Percentiles rank a stretch among this genome's conserved stretches.
phyloP scores from a whole-genome alignment of 805 yeast genomes.

The Candida morakotiae region DNA sequence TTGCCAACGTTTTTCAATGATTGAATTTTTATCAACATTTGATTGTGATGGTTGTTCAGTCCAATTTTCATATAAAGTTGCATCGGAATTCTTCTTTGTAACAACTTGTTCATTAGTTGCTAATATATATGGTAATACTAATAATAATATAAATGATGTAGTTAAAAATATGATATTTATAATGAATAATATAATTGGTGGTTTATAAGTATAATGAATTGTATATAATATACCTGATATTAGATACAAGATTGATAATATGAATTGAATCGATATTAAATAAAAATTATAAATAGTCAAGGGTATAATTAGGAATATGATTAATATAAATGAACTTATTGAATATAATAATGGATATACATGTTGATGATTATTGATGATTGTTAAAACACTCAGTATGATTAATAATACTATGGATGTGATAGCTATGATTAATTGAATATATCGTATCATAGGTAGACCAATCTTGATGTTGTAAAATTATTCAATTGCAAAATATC shows the following conservation, averaged over 20 bases:
- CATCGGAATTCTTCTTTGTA: slow-evolving; percentile 2
- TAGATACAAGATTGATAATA: slow-evolving; percentile 9
- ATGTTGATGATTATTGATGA: neutral
- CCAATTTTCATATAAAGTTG: slow-evolving; percentile 4
- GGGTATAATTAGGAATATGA: slow-evolving; percentile 4
- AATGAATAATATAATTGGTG: slow-evolving; percentile 8
- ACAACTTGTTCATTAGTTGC: neutral
- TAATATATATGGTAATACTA: slow-evolving; percentile 1
- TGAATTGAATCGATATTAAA: slow-evolving; percentile 6
- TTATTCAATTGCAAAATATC: too few relatives aligned
- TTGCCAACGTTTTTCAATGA: neutral
- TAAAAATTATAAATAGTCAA: slow-evolving; percentile 4
- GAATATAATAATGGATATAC: slow-evolving; percentile 3
- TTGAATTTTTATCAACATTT: slow-evolving; percentile 1
- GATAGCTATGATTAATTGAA: slow-evolving; percentile 1
- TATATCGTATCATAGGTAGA: slow-evolving; percentile 6
- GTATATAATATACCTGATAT: slow-evolving; percentile 11
- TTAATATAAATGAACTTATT: slow-evolving; percentile 6
- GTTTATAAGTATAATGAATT: neutral
- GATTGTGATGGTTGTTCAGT: slow-evolving; percentile 1
- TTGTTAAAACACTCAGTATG: slow-evolving; percentile 1
- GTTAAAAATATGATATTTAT: slow-evolving; percentile 10
- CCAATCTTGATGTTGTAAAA: too few relatives aligned
- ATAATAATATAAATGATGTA: slow-evolving; percentile 5
- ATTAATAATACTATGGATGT: slow-evolving; percentile 3